phyloP scores from a whole-genome alignment of 2,329 filamentous ascomycete genomes.

The Penicillium polonicum region DNA sequence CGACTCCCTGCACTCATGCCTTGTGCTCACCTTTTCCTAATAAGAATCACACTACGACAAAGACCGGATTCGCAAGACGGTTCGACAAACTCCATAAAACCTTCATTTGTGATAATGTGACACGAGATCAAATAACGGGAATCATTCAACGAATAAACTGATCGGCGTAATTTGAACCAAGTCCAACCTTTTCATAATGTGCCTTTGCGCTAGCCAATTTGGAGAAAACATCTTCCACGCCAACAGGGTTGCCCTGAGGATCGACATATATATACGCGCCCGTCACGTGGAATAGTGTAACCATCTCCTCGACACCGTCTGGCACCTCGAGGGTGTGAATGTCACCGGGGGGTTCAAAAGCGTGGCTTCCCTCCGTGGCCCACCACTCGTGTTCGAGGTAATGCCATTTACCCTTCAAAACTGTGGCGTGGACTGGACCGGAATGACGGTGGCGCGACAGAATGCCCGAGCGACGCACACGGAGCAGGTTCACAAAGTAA shows the following conservation, averaged over 20 bases:
- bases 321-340: not conserved
- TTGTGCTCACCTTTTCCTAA: not conserved
- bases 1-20: not conserved
- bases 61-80: not conserved
- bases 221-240: constrained; percentile 8
- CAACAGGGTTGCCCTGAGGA: not conserved
- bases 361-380: not conserved
- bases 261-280: not conserved
- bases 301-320: not conserved
- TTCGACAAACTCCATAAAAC: not conserved
- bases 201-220: constrained; percentile 7
- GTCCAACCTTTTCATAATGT: constrained; percentile 6
- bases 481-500: constrained; percentile 35
- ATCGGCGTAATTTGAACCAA: constrained; percentile 3
- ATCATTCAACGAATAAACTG: constrained; percentile 4
- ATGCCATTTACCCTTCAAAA: not conserved
- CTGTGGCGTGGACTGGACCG: not conserved
- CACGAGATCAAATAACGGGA: not conserved
- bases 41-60: not conserved
- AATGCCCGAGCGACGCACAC: constrained; percentile 33
- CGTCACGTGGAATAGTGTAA: not conserved
- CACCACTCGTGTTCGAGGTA: not conserved
- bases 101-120: not conserved
- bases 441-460: constrained; percentile 34
- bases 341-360: not conserved